A percentile compares a stretch with the other conserved stretches of the same genome.
Conservation (phyloP, 345 rosid species). For the Atalantia buxifolia region DNA sequence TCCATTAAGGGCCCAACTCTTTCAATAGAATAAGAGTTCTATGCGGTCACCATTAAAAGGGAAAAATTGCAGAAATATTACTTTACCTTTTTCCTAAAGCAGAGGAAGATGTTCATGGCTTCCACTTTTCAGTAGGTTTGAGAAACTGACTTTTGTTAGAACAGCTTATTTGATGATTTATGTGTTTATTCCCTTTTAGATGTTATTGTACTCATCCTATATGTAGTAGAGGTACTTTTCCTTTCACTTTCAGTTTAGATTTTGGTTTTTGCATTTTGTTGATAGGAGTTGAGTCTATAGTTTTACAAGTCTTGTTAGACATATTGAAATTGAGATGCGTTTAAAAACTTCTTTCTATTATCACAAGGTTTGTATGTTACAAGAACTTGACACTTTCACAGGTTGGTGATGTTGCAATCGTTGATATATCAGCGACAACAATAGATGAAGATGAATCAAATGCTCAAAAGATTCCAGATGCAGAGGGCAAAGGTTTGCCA, state of each 20-base stretch:
- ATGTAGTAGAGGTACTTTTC: not conserved
- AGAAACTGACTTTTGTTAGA: too few species aligned
- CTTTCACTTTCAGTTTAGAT: not conserved
- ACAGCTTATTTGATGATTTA: too few species aligned
- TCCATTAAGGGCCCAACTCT: not conserved
- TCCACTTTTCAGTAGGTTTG: too few species aligned
- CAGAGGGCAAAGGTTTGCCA: conserved; percentile 80
- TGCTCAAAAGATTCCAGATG: conserved; percentile 68
- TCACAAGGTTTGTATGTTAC: not conserved
- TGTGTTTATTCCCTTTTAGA: not conserved
- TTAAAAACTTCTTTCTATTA: not conserved
- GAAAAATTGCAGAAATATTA: too few species aligned
- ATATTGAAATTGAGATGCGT: not conserved
- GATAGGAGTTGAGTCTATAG: not conserved
- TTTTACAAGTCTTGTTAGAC: not conserved
- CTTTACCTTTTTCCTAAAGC: too few species aligned
- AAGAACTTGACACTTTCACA: conserved; percentile 29
- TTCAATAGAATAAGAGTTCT: not conserved
- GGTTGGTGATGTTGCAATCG: conserved; percentile 82
- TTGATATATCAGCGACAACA: conserved; percentile 84
- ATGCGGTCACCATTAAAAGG: too few species aligned
- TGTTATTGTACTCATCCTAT: not conserved
- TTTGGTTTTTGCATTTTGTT: not conserved
- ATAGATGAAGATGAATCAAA: conserved; percentile 53
- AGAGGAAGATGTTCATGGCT: too few species aligned